Evolutionary conservation across 2,329 filamentous ascomycete species (phyloP), one percentile per base, ranked within the genome.

Genomic region (Fusarium pininemorale): DNA sequence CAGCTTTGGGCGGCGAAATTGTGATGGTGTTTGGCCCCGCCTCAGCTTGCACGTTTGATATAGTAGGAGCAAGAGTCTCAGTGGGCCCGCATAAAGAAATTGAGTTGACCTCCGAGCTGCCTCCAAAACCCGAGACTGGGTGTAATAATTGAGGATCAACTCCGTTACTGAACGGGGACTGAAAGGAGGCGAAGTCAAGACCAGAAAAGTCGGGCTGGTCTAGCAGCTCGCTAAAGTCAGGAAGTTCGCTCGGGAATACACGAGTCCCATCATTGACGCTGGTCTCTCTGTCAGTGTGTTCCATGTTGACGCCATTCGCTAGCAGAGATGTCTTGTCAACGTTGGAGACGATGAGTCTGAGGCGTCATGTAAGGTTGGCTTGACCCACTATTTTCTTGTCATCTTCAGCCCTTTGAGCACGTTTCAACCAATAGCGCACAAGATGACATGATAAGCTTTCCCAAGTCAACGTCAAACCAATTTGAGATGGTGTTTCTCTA

Each of bases 321-420:
- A 12, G 18, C 10, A 35, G 13, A 22, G 18, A 47, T 37, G 26
- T 6, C 7, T 5, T 5, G 14, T 30, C 22, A 14, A 48, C 1
- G 24, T 47, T 28, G 11, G 24, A 44, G 18, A 14, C 8, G 18
- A 30, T 8, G 18, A 30, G 16, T 35, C 10, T 12, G 38, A 28
- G 16, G 7, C n/a, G 30, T 30, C n/a, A 12, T 44, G 7, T 7
- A 22, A 47, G 20, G 20, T n/a, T 38, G 18, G 2, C 1, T 22
- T 18, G 44, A 13, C 53, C 67, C 67, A 70, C 66, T 58, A 15
- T 70, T 70, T 70, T 11, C 67, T 66, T 66, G 66, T 70, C 66
- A 66, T 48, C 4, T 32, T 70, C 45, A 66, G 11, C 67, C 67
- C 67, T 70, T 70, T 24, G 18, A 20, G 1, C 20, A 1, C 6